Evolutionary conservation across 169 alveolate genomes (phyloP), one percentile per base, ranked within the genome.

Genomic region (Theileria parva): DNA sequence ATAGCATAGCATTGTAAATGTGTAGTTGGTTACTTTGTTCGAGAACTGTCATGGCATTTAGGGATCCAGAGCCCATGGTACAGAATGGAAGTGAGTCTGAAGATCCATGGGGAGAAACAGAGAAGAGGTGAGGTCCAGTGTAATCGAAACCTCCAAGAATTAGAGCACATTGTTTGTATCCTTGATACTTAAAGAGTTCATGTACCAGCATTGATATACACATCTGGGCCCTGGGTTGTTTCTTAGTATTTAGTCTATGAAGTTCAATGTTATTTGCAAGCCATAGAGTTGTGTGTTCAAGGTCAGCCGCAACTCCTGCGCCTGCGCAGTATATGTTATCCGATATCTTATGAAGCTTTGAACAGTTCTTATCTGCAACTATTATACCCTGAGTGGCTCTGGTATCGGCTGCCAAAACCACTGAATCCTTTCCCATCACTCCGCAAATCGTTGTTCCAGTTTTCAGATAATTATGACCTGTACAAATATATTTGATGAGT

Each of bases 361-460:
- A 93, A 81, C 99, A 97, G 92, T 96, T 94, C 80, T 97, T 96
- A 83, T 96, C 99, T 12, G 99, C 98, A n/a, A 97, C 99, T 19
- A 95, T 96, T n/a, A 98, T 90, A 8, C 99, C 99, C 53, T 91
- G 97, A 2, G 99, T 97, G 60, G 99, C 99, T 76, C 99, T 89
- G 12, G 99, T 97, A 86, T 98, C 99, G 15, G 99, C 99, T 34
- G 99, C 99, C 57, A 98, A 84, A 53, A 97, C 96, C 66, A 98
- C 99, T 25, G 98, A 99, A 71, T 95, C 98, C 53, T 94, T 92
- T 76, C 93, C 96, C 59, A 94, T 91, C 17, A 96, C 88, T 12
- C 99, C 99, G 55, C 97, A 98, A 74, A 98, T 98, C 13, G 99
- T 98, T 21, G 99, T 98, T 50, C 99, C 99, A 28, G 94, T 90